These are phyloP conservation scores for Echinochloa phyllopogon DNA, from an alignment of 176 grass and related monocot genomes.

Conservation along the genomic window DNA sequence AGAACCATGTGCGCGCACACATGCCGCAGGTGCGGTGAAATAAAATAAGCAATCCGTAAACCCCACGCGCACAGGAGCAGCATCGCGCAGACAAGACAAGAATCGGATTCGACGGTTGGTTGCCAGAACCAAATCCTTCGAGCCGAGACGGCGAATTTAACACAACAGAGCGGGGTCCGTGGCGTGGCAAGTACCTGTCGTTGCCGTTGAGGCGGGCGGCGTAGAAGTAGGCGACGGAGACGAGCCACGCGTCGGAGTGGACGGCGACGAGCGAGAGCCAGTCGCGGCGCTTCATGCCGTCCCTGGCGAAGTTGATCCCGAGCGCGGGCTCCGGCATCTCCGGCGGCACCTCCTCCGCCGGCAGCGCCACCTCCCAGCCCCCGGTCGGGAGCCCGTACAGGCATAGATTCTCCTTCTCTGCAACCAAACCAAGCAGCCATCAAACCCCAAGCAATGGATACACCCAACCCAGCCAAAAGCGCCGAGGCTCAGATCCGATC, in stretches of 20 bases:
- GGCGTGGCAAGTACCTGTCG: conserved; percentile 46
- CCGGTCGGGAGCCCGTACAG: conserved; percentile 56
- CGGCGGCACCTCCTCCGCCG: conserved; percentile 67
- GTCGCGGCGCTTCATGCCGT: conserved; percentile 62
- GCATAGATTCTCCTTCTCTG: conserved; percentile 71
- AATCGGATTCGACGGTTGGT: conserved; percentile 5
- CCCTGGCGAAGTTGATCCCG: conserved; percentile 68
- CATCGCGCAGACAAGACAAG: conserved; percentile 15
- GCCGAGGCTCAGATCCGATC: conserved; percentile 23
- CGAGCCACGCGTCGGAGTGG: conserved; percentile 62
- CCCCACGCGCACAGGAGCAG: conserved; percentile 13
- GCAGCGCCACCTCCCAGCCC: conserved; percentile 56
- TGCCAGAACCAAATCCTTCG: neutral
- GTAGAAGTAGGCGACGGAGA: conserved; percentile 63
- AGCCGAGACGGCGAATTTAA: neutral
- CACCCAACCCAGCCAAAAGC: neutral
- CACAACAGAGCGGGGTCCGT: neutral
- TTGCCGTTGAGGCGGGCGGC: conserved; percentile 57
- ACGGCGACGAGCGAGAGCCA: conserved; percentile 67
- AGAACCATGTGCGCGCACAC: conserved; percentile 47
- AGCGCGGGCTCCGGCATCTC: conserved; percentile 64
- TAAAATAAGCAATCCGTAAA: conserved; percentile 38
- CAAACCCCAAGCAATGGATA: neutral
- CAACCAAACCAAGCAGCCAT: neutral
- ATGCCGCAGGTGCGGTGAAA: conserved; percentile 30